A percentile compares a stretch with the other conserved stretches of the same genome.
phyloP scores from a whole-genome alignment of 257 asterid genomes.

The Misopates orontium region DNA sequence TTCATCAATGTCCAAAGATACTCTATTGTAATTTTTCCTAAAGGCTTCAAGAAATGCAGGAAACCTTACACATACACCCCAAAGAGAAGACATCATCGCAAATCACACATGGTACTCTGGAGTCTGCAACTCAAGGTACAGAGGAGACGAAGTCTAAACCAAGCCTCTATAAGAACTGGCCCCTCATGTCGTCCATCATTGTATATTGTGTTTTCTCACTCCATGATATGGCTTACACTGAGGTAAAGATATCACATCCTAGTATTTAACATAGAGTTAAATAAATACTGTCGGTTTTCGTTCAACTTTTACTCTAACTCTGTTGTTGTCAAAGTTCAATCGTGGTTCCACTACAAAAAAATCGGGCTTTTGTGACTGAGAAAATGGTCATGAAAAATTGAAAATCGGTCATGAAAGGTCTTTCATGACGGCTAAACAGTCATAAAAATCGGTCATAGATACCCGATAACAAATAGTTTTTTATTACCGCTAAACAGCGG shows the following conservation, averaged over 20 bases:
- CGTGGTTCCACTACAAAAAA: too few species aligned
- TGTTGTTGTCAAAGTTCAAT: too few species aligned
- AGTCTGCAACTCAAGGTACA: constrained; percentile 32
- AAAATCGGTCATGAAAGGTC: too few species aligned
- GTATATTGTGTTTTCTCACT: constrained; percentile 74
- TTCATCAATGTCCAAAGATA: neutral
- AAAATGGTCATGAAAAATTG: too few species aligned
- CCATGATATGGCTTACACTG: constrained; percentile 84
- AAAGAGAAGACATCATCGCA: neutral
- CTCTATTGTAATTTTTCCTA: neutral
- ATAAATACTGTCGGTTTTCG: too few species aligned
- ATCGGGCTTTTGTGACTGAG: too few species aligned
- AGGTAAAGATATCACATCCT: constrained; percentile 43
- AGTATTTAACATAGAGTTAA: neutral
- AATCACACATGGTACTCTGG: constrained; percentile 25
- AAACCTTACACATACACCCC: constrained; percentile 19
- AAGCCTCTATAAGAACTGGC: constrained; percentile 74
- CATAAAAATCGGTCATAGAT: too few species aligned
- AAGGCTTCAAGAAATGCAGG: constrained; percentile 25
- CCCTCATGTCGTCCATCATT: constrained; percentile 75
- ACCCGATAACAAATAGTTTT: too few species aligned
- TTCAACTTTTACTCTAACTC: too few species aligned
- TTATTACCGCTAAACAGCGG: too few species aligned
- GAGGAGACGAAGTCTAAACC: constrained; percentile 27
- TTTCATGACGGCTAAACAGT: too few species aligned